phyloP scores from a whole-genome alignment of 2,329 filamentous ascomycete species.

The Exophiala sideris region DNA sequence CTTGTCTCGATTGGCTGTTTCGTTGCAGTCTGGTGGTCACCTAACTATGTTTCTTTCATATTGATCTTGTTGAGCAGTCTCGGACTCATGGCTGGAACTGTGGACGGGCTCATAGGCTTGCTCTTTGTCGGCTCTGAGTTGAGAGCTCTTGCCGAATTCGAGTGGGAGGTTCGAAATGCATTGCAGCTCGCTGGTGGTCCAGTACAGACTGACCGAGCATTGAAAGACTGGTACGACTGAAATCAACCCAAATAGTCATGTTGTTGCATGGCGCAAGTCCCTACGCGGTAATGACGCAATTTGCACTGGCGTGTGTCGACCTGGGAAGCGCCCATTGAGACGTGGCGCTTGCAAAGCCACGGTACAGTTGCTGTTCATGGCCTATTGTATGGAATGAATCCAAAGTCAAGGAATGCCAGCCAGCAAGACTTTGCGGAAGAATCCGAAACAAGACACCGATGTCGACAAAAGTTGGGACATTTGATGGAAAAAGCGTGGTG shows the following conservation, averaged over 20 bases:
- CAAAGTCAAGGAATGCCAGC: too few species aligned
- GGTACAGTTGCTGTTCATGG: too few species aligned
- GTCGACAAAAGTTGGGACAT: too few species aligned
- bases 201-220: conserved; percentile 17
- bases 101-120: conserved; percentile 82
- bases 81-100: conserved; percentile 67
- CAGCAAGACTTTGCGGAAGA: too few species aligned
- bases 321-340: too few species aligned
- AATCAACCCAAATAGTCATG: not conserved
- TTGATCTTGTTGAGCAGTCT: conserved; percentile 77
- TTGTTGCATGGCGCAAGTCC: not conserved
- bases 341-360: too few species aligned
- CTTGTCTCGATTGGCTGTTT: conserved; percentile 69
- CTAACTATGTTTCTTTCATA: conserved; percentile 75
- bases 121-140: conserved; percentile 85
- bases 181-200: conserved; percentile 25
- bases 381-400: too few species aligned
- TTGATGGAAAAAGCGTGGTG: too few species aligned
- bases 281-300: too few species aligned
- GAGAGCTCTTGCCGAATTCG: conserved; percentile 79
- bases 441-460: too few species aligned
- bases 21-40: conserved; percentile 81
- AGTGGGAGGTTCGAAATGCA: conserved; percentile 74
- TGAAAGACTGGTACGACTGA: conserved; percentile 30
- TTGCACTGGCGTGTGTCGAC: too few species aligned